These are phyloP conservation scores for Fonsecaea erecta DNA, from an alignment of 2,329 filamentous ascomycete genomes.

Conservation along the genomic window DNA sequence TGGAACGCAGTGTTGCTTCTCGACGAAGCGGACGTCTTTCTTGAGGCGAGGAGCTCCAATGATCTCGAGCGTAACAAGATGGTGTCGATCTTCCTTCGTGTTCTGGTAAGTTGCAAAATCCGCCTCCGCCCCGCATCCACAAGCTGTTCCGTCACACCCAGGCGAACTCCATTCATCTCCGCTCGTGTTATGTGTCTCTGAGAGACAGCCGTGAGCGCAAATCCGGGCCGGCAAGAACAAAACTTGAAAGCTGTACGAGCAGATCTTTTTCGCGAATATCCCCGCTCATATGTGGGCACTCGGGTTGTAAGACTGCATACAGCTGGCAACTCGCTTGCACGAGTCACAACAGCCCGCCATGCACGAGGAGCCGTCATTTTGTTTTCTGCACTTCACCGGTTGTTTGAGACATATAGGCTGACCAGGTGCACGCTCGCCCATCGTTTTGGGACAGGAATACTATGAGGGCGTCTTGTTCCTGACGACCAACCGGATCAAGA, in stretches of 20 bases:
- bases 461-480: constrained; percentile 42
- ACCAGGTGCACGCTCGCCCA: background rate
- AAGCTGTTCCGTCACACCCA: background rate
- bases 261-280: background rate
- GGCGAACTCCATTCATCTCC: background rate
- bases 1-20: constrained; percentile 60
- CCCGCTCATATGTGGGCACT: background rate
- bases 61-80: constrained; percentile 54
- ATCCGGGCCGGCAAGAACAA: background rate
- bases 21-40: constrained; percentile 54
- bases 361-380: background rate
- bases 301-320: background rate
- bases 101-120: constrained; percentile 28
- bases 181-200: background rate
- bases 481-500: constrained; percentile 42
- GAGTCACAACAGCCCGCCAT: background rate
- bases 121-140: background rate
- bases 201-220: background rate
- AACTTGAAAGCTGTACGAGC: background rate
- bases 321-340: background rate
- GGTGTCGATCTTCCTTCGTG: constrained; percentile 44
- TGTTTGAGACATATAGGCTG: constrained; percentile 20
- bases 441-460: constrained; percentile 36
- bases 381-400: background rate
- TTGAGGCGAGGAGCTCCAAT: constrained; percentile 46